Conservation (phyloP, 164 flowering plant genomes). For the Vitis rotundifolia region DNA sequence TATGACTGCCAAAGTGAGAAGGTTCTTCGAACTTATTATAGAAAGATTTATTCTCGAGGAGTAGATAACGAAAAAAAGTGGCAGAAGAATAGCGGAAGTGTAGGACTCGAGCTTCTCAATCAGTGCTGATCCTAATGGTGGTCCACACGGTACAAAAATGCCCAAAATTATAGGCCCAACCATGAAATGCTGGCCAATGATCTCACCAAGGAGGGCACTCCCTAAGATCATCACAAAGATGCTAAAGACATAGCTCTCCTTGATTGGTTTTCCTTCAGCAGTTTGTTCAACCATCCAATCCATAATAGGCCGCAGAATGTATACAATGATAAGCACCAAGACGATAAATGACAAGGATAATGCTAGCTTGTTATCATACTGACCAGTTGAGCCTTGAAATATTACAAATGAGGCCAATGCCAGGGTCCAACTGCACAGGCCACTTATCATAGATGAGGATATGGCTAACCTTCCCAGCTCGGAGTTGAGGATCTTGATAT, state of each 20-base stretch:
- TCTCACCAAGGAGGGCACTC: conserved; percentile 7
- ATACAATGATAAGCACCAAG: neutral
- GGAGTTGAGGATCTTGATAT: conserved; percentile 33
- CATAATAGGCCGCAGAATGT: conserved; percentile 18
- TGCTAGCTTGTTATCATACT: neutral
- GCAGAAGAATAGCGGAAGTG: conserved; percentile 16
- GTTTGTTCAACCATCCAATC: conserved; percentile 6
- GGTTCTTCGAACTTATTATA: neutral
- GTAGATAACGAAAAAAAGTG: conserved; percentile 13
- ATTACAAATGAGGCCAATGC: neutral
- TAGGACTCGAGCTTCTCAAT: conserved; percentile 26
- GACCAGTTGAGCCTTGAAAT: neutral
- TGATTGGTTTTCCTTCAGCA: neutral
- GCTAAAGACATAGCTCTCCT: conserved; percentile 13
- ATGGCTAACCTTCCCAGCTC: conserved; percentile 30
- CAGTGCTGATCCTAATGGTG: conserved; percentile 32
- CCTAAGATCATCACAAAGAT: conserved; percentile 8
- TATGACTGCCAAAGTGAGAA: neutral
- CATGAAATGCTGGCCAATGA: conserved; percentile 5
- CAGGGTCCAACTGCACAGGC: neutral
- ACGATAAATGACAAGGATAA: neutral
- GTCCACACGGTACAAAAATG: conserved; percentile 33
- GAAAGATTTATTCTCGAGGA: conserved; percentile 9
- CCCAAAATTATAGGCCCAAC: conserved; percentile 33
- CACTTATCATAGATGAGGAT: conserved; percentile 20